phyloP scores from a whole-genome alignment of 805 yeast species.

The Pichia cabralensis region DNA sequence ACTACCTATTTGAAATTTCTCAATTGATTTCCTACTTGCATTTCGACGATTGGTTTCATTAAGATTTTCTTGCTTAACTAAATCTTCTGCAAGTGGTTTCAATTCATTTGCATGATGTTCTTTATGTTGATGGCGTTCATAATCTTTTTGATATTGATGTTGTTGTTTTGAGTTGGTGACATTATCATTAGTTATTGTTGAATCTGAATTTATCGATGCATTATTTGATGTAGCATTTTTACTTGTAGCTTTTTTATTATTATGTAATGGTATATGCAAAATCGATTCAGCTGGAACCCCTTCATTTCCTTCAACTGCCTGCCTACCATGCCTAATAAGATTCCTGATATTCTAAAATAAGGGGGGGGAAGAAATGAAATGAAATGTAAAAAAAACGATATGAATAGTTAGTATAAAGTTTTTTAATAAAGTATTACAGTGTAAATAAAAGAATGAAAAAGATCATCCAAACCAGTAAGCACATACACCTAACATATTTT shows the following conservation, averaged over 20 bases:
- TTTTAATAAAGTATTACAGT: too few species aligned
- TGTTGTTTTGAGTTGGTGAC: background rate
- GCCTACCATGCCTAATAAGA: constrained; percentile 35
- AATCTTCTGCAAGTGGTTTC: constrained; percentile 23
- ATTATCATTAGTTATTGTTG: background rate
- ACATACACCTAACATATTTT: too few species aligned
- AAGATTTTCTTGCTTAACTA: constrained; percentile 25
- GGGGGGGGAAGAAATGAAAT: too few species aligned
- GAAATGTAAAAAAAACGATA: too few species aligned
- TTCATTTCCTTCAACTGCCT: constrained; percentile 18
- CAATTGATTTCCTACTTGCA: constrained; percentile 18
- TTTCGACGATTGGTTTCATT: constrained; percentile 14
- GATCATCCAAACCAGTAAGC: too few species aligned
- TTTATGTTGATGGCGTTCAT: background rate
- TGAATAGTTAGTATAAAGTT: too few species aligned
- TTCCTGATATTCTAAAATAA: constrained; percentile 26
- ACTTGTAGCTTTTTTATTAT: too few species aligned
- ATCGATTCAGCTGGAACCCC: too few species aligned
- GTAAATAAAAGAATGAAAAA: too few species aligned
- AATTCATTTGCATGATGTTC: constrained; percentile 18
- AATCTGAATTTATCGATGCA: background rate
- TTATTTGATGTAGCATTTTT: too few species aligned
- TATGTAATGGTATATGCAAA: too few species aligned
- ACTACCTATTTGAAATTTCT: constrained; percentile 33
- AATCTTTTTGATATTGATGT: background rate